These are phyloP conservation scores for Stephanodiscus minutulus DNA, from an alignment of 108 stramenopile genomes.

Conservation along the genomic window DNA sequence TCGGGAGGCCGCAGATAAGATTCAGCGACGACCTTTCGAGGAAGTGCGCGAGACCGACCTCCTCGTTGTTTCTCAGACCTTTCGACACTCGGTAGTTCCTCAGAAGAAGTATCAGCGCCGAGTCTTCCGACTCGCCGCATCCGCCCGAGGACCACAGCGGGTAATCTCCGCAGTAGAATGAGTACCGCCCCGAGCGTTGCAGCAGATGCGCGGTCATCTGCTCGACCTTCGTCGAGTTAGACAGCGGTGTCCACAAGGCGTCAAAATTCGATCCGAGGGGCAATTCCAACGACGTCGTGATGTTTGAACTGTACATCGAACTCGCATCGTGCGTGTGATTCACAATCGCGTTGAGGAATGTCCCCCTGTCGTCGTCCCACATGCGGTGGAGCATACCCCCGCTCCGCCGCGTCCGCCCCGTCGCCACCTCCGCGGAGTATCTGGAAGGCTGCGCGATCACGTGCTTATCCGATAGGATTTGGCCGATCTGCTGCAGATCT, in stretches of 20 bases:
- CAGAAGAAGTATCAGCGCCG: constrained; percentile 24
- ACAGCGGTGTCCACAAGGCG: constrained; percentile 32
- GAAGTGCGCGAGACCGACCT: constrained; percentile 38
- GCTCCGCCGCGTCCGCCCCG: constrained; percentile 8
- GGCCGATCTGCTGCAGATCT: constrained; percentile 43
- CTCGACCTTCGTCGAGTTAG: constrained; percentile 36
- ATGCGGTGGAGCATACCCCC: constrained; percentile 33
- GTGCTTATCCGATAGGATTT: constrained; percentile 46
- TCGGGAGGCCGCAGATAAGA: constrained; percentile 39
- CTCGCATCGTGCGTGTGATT: constrained; percentile 5
- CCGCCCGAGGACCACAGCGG: constrained; percentile 58
- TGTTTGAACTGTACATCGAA: constrained; percentile 18
- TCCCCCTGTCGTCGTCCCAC: constrained; percentile 39
- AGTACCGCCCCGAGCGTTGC: constrained; percentile 44
- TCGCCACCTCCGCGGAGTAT: constrained; percentile 10
- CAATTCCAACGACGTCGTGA: constrained; percentile 18
- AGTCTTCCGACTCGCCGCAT: constrained; percentile 10
- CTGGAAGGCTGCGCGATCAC: constrained; percentile 15
- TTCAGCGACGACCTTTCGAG: constrained; percentile 39
- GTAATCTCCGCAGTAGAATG: constrained; percentile 54
- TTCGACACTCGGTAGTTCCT: constrained; percentile 46
- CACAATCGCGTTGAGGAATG: constrained; percentile 44
- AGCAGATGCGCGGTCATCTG: constrained; percentile 47
- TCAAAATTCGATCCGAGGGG: constrained; percentile 41
- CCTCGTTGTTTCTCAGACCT: constrained; percentile 40